phyloP scores from a whole-genome alignment of 306 rosid species.

The Crotalaria pallida region DNA sequence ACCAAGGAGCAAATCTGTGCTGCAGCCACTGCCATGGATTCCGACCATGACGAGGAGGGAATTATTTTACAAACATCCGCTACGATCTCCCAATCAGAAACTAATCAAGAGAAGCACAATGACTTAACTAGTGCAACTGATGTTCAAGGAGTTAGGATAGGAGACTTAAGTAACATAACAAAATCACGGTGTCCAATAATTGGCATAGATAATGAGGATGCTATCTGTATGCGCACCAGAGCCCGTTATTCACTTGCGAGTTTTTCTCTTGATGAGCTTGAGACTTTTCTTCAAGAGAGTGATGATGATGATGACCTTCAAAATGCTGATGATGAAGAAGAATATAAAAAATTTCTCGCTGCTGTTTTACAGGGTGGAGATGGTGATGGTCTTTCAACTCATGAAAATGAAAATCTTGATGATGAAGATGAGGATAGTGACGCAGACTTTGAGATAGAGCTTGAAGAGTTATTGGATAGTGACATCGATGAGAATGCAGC shows the following conservation, averaged over 20 bases:
- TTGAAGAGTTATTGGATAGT: constrained; percentile 91
- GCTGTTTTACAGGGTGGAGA: constrained; percentile 76
- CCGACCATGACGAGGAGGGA: constrained; percentile 60
- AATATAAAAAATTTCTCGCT: constrained; percentile 83
- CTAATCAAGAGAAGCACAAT: constrained; percentile 34
- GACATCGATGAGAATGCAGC: constrained; percentile 54
- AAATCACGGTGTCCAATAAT: constrained; percentile 27
- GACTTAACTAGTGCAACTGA: constrained; percentile 23
- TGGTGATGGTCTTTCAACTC: constrained; percentile 39
- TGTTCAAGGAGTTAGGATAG: constrained; percentile 28
- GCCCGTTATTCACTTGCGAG: constrained; percentile 91
- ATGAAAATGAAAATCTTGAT: constrained; percentile 61
- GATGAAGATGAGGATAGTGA: constrained; percentile 94
- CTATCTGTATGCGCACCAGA: constrained; percentile 89
- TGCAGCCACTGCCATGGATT: constrained; percentile 30
- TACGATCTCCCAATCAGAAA: constrained; percentile 32
- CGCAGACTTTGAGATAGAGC: constrained; percentile 94
- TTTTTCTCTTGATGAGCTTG: constrained; percentile 89
- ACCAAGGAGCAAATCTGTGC: constrained; percentile 22
- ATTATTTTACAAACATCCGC: constrained; percentile 37
- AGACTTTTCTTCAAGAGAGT: constrained; percentile 91
- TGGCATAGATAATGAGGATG: constrained; percentile 63
- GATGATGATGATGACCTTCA: constrained; percentile 95
- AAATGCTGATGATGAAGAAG: constrained; percentile 84
- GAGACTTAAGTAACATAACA: constrained; percentile 29